phyloP scores from a whole-genome alignment of 139 green algal genomes.

The Limnomonas spitsbergensis region DNA sequence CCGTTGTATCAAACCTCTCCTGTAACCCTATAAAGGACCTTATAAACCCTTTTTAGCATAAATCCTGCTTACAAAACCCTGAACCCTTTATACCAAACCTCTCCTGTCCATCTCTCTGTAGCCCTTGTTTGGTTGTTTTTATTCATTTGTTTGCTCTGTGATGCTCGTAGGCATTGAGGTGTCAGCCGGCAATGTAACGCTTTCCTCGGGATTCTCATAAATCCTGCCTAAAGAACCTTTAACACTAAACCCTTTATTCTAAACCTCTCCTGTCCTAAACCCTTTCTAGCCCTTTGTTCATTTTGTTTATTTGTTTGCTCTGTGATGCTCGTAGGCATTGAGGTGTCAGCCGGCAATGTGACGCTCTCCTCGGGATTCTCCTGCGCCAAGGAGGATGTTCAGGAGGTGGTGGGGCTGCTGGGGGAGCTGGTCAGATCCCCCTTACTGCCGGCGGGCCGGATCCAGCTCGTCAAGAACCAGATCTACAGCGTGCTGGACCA shows the following conservation, averaged over 20 bases:
- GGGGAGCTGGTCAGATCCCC: conserved; percentile 63
- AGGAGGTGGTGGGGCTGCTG: conserved; percentile 50
- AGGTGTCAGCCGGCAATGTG: conserved; percentile 44
- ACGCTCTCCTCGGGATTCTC: conserved; percentile 42
- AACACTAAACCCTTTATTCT: no score
- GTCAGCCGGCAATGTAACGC: no score
- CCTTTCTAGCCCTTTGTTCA: no score
- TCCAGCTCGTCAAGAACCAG: conserved; percentile 57
- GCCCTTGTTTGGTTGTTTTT: background rate
- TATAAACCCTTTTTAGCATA: no score
- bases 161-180: conserved; percentile 44
- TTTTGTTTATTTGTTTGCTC: background rate
- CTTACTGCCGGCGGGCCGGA: conserved; percentile 49
- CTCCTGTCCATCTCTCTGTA: background rate
- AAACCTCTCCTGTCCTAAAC: no score
- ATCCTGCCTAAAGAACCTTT: no score
- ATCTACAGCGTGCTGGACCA: conserved; percentile 66
- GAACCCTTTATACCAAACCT: no score
- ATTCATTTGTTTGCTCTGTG: background rate
- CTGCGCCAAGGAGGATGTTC: conserved; percentile 56
- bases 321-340: conserved; percentile 32
- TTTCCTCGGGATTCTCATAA: no score
- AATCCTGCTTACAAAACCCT: no score
- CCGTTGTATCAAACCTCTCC: no score
- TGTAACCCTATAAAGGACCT: no score